These are phyloP conservation scores for Cicer cuneatum DNA, from an alignment of 306 rosid genomes.

Conservation along the genomic window DNA sequence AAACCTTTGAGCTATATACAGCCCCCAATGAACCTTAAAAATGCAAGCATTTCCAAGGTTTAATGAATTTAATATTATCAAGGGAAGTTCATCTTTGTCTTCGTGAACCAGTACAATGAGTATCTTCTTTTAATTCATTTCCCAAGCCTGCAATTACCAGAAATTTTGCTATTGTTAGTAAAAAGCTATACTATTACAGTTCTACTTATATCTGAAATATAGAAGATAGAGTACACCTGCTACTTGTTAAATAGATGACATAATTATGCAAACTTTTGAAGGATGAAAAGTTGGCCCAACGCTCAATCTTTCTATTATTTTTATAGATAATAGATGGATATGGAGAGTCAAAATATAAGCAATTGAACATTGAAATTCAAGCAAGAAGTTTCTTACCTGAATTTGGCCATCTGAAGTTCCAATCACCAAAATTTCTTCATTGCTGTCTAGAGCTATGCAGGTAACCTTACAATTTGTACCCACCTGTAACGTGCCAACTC, in stretches of 20 bases:
- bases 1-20: constrained; percentile 44
- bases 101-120: constrained; percentile 36
- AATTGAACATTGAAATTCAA: constrained; percentile 6
- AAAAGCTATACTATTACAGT: constrained; percentile 16
- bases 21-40: constrained; percentile 41
- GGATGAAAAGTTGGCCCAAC: too few relatives aligned
- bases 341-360: background rate
- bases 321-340: background rate
- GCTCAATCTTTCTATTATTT: background rate
- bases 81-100: constrained; percentile 31
- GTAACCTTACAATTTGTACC: constrained; percentile 67
- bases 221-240: constrained; percentile 4
- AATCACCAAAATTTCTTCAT: constrained; percentile 74
- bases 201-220: background rate
- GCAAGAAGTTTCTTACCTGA: constrained; percentile 57
- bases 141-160: constrained; percentile 78
- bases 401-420: constrained; percentile 90
- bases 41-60: constrained; percentile 21
- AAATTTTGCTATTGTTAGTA: constrained; percentile 18
- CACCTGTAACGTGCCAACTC: constrained; percentile 67
- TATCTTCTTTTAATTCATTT: constrained; percentile 57
- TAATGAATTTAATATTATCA: constrained; percentile 42
- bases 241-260: background rate
- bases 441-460: constrained; percentile 70
- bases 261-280: too few relatives aligned